phyloP scores from a whole-genome alignment of 768 basidiomycete genomes.

The Paxillus involutus region DNA sequence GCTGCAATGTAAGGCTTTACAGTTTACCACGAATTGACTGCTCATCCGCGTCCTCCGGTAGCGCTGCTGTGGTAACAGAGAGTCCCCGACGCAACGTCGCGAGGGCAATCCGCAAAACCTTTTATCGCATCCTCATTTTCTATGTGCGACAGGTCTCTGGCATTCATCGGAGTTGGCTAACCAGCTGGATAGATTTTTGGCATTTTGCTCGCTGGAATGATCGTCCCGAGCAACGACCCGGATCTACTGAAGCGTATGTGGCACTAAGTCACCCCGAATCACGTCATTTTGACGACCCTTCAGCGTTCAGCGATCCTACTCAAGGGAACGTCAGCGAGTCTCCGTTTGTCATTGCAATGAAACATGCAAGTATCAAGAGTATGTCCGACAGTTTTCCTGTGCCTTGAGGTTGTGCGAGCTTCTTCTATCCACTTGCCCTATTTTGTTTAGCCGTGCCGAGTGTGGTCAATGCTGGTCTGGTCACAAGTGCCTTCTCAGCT shows the following conservation, averaged over 20 bases:
- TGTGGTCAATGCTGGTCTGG: slow-evolving; percentile 70
- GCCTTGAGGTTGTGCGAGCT: neutral
- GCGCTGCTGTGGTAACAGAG: slow-evolving; percentile 75
- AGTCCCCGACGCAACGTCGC: slow-evolving; percentile 77
- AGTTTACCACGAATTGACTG: no score
- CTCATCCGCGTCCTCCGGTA: slow-evolving; percentile 23
- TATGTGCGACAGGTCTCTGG: slow-evolving; percentile 44
- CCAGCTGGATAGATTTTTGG: slow-evolving; percentile 51
- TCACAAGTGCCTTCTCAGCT: slow-evolving; percentile 73
- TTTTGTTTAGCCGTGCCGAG: slow-evolving; percentile 47
- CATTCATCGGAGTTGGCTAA: neutral
- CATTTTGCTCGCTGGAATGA: slow-evolving; percentile 68
- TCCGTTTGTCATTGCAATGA: slow-evolving; percentile 82
- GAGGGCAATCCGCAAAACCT: slow-evolving; percentile 74
- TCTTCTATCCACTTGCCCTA: neutral
- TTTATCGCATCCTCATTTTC: slow-evolving; percentile 79
- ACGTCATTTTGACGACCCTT: neutral
- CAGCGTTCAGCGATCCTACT: slow-evolving; percentile 44
- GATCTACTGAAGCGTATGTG: slow-evolving; percentile 40
- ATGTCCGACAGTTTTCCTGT: neutral
- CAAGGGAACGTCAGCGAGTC: slow-evolving; percentile 67
- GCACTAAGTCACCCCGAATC: slow-evolving; percentile 6
- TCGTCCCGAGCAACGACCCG: slow-evolving; percentile 65
- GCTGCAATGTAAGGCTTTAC: no score
- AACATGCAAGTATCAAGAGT: slow-evolving; percentile 65